Evolutionary conservation across 805 yeast species (phyloP), one percentile per base, ranked within the genome.

Genomic region (Myxozyma mucilagina): DNA sequence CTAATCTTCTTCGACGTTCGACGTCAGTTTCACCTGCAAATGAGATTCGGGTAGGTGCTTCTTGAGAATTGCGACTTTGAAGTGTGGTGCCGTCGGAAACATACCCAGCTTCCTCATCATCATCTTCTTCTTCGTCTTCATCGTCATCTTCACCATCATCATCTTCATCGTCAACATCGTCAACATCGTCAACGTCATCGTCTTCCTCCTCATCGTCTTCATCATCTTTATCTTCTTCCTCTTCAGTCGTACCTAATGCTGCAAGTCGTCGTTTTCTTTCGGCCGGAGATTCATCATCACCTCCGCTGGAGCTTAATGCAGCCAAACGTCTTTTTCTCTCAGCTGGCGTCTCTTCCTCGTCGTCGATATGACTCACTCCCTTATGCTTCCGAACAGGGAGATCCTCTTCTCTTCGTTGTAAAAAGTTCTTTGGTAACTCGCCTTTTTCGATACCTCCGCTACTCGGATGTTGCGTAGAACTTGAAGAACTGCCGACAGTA

Each of bases 1-100:
- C 76, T 44, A 87, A 72, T 60, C 92, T 79, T 68, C 92, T 80
- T 43, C 78, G 76, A 59, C 82, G 80, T 71, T 87, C 92, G 29
- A 84, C 83, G n/a, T 79, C 86, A 0, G 90, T 86, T 71, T 87
- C 92, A 10, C 67, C 70, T 14, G 61, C 69, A 49, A 67, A 67
- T 24, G 69, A 57, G 36, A 61, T 59, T 34, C 69, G 41, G 13
- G 63, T 55, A 1, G 53, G 53, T 3, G 49, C 32, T 34, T 44
- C 57, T 10, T 32, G 43, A 14, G 49, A 16, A 20, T n/a, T 13
- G 13, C 45, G 36, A 10, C 49, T 43, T 41, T 24, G 61, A 3
- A 41, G n/a, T 29, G 35, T 51, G 41, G 51, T 50, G 9, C 53
- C 60, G 36, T 50, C 44, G 1, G 47, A 42, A 2, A 67, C 71